Evolutionary conservation across 1,139 yeast species (phyloP), one percentile per base, ranked within the genome.

Genomic region (Blastobotrys niveus): DNA sequence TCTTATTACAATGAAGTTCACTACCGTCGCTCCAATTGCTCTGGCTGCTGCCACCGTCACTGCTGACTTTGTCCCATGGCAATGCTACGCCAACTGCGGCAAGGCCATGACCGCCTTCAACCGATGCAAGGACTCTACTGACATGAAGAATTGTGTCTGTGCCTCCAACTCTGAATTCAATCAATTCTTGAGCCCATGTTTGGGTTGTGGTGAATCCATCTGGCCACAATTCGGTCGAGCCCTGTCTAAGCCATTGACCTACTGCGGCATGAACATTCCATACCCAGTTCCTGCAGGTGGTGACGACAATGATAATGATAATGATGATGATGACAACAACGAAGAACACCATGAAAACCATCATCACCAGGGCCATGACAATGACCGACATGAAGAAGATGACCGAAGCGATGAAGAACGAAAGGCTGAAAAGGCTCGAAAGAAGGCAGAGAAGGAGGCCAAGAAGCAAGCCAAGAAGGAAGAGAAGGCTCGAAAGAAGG

Each of bases 81-180:
- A 43, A 30, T 43, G 46, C 24, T 38, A 43, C 22, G 40, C 43
- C 22, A 40, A 43, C 34, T 43, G 46, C 22, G 46, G 46, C 14
- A 38, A 34, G 36, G 42, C 46, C 4, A 15, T 43, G 33, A 26
- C 34, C 22, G 39, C 25, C 15, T 33, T 29, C 29, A 30, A 44
- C 38, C 25, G 29, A 12, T 44, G 39, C 31, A 39, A 33, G 15
- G 38, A 38, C 2, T 5, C 38, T 2, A 19, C 27, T 2, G 26
- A 27, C 25, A 15, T 14, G 8, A 24, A 39, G 3, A 18, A 33
- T 15, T 39, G 43, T 25, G 26, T 33, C 10, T 39, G 43, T 19
- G 25, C n/a, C 24, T 3, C 15, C 2, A n/a, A 25, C 24, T 39
- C 43, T 2, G 6, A n/a, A 3, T 32, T 33, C 22, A 14, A 5